Evolutionary conservation across 1,284 basidiomycete species (phyloP), one percentile per base, ranked within the genome.

Genomic region (Psilocybe mexicana): DNA sequence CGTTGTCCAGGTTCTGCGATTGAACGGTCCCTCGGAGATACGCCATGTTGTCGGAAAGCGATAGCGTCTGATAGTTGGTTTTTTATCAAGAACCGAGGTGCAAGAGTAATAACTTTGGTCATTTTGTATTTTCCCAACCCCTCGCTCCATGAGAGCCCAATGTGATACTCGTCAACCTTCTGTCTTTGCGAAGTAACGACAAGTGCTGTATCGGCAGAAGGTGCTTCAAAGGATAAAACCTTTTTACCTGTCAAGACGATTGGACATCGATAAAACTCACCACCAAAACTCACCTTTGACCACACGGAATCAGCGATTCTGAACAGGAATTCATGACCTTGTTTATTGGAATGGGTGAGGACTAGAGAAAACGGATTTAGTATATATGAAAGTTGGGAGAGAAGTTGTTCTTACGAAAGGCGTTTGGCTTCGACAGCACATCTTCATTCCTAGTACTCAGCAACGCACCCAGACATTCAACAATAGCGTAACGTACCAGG

Each of bases 51-150:
- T 30, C 97, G 86, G 73, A 96, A 87, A 48, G 86, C 85, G 44
- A 99, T 79, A 0, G 87, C 67, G 55, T 86, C 83, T 3, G 76
- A 68, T 36, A 94, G 82, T 62, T 86, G 82, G 75, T 98, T 99
- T 72, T 90, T 91, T 68, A 99, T 76, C 61, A 98, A 77, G 78
- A 96, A 99, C 28, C 96, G 86, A 11, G 97, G 97, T 5, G 91
- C 82, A 42, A 99, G 77, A 1, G 93, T 97, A 67, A 99, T 89
- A 62, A 98, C 92, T 76, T 98, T 98, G 28, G 90, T 91, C 48
- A 99, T 78, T 72, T 98, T 98, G 76, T 98, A 99, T 80, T 96
- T 97, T 48, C 97, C 97, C 26, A 91, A 76, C 3, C 96, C 96
- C 71, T 98, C 96, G 23, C 86, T 83, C 83, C 97, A 98, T 3